Base-by-base conservation (phyloP, 1,284 basidiomycete genomes). In the Omphalotus olearius region DNA sequence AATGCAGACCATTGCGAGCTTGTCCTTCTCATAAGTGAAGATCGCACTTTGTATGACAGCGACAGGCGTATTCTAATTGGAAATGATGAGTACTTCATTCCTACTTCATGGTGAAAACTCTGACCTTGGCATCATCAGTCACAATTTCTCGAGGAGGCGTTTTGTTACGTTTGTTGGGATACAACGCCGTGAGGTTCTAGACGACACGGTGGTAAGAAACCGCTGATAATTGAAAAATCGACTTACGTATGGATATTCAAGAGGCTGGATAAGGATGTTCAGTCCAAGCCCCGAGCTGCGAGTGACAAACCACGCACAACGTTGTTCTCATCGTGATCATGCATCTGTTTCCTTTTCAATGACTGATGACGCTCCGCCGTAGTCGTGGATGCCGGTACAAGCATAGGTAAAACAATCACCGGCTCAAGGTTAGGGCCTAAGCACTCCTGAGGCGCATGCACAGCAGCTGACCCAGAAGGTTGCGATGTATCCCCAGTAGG, bases 101-200 rank as follows among this genome's bases (percentile, higher is more conserved):
- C 13, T 33, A 2, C 2, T 10, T 33, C 2, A 33, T 4, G 30
- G 4, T 33, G 30, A 33, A 3, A 9, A 13, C 30, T 33, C 30
- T 33, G 13, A 33, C 30, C 30, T 33, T 13, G 30, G 37, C 30
- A 25, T 36, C 18, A 17, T 33, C 33, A 18, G 17, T 20, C n/a
- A 18, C 30, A 3, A 10, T 36, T 18, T 10, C 10, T 4, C 64
- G 54, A 6, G 77, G 70, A 13, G 78, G 78, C 36, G 77, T 79
- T 64, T 64, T 72, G 64, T 71, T 75, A 51, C 77, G 61, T 55
- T 80, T 80, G 59, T 75, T 69, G 14, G 78, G 76, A 45, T 74
- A 74, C 43, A 74, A 69, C 47, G 69, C 63, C n/a, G 64, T 61
- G n/a, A 73, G 64, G 50, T 74, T 74, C 73, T 75, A 33, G 23